Evolutionary conservation across 148 eudicot genomes (phyloP).

Genomic region (Rhododendron kiyosumense): DNA sequence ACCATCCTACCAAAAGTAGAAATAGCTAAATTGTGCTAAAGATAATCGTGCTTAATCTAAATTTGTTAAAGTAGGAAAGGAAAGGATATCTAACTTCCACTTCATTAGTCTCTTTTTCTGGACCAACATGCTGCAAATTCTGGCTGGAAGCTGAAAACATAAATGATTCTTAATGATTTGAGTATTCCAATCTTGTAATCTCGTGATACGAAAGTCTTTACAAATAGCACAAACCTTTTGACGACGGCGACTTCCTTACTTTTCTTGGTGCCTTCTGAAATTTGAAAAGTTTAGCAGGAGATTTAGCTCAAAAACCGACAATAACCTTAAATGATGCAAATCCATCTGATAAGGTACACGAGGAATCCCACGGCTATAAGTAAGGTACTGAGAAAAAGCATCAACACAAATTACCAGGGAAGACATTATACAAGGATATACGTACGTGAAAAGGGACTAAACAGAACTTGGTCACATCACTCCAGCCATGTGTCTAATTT

Average conservation of each 20-base stretch:
- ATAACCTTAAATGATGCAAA: not conserved
- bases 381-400: not conserved
- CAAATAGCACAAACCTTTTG: conserved; percentile 29
- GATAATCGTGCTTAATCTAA: not conserved
- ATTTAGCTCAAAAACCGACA: conserved; percentile 1
- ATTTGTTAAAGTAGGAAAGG: not conserved
- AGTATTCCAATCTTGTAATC: conserved; percentile 8
- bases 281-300: not conserved
- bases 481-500: not conserved
- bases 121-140: conserved; percentile 19
- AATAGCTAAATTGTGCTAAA: not conserved
- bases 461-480: conserved; percentile 1
- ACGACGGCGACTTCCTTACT: conserved; percentile 10
- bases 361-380: not conserved
- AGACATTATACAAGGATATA: not conserved
- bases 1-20: not conserved
- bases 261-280: conserved; percentile 34
- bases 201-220: not conserved
- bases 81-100: conserved; percentile 17
- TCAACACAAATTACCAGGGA: not conserved
- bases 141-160: conserved; percentile 29
- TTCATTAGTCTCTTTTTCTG: conserved; percentile 17
- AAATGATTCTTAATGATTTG: conserved; percentile 11
- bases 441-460: not conserved
- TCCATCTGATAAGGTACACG: not conserved